Conservation (phyloP, 2,329 filamentous ascomycete species). For the Fusarium sp. region DNA sequence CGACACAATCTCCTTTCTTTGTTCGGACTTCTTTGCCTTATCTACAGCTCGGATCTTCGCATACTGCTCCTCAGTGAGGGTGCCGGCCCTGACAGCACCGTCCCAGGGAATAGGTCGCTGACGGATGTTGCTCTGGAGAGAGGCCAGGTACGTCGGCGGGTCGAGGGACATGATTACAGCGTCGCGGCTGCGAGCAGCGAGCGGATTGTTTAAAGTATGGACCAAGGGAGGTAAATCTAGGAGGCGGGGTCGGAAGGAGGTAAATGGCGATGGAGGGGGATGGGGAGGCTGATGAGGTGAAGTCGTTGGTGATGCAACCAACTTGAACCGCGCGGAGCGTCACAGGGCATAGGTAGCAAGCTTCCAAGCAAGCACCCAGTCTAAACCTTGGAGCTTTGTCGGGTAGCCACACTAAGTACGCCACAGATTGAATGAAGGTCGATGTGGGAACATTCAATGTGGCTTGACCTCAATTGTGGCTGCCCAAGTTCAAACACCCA, state of each 20-base stretch:
- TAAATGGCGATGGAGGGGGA: constrained; percentile 14
- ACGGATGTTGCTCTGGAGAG: constrained; percentile 96
- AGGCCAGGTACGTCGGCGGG: constrained; percentile 84
- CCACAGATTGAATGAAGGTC: constrained; percentile 22
- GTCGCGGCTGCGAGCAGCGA: constrained; percentile 46
- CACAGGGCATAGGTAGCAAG: constrained; percentile 36
- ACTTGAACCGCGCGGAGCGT: constrained; percentile 43
- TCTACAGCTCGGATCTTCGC: constrained; percentile 97
- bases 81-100: constrained; percentile 91
- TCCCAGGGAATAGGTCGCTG: constrained; percentile 97
- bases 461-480: not conserved
- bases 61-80: constrained; percentile 92
- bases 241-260: constrained; percentile 14
- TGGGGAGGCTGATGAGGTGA: constrained; percentile 42
- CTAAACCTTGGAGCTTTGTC: constrained; percentile 28
- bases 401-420: constrained; percentile 35
- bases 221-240: constrained; percentile 11
- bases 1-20: constrained; percentile 85
- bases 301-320: constrained; percentile 50
- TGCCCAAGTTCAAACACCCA: not conserved
- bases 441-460: not conserved
- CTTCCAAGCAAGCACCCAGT: constrained; percentile 28
- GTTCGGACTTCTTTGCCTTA: constrained; percentile 88
- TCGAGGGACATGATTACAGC: constrained; percentile 82
- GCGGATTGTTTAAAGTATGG: constrained; percentile 27